These are phyloP conservation scores for Phyllosticta capitalensis DNA, from an alignment of 2,329 filamentous ascomycete genomes.

Conservation along the genomic window DNA sequence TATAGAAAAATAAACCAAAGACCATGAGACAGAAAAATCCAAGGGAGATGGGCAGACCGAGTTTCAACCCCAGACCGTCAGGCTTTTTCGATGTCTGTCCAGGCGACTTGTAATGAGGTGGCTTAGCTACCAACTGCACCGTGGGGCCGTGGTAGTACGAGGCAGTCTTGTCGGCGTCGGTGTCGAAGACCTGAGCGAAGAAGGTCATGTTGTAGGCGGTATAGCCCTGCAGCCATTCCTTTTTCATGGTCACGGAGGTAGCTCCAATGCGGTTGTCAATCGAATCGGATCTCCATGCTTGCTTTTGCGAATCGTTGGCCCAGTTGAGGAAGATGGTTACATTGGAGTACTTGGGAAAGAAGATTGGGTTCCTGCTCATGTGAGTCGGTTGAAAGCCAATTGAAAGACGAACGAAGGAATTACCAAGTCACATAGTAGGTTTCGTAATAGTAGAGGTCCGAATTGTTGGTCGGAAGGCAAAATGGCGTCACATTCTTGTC, in stretches of 20 bases:
- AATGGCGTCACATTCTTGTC: conserved; percentile 21
- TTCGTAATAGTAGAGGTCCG: conserved; percentile 26
- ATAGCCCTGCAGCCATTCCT: conserved; percentile 32
- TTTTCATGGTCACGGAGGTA: conserved; percentile 28
- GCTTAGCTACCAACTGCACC: conserved; percentile 26
- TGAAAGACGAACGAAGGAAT: conserved; percentile 10
- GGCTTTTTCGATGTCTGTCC: conserved; percentile 10
- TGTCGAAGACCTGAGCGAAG: conserved; percentile 23
- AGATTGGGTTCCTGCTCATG: conserved; percentile 14
- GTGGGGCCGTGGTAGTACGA: conserved; percentile 26
- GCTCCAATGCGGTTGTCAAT: conserved; percentile 31
- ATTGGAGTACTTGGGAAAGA: conserved; percentile 18
- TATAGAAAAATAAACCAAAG: conserved; percentile 31
- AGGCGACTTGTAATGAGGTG: conserved; percentile 26
- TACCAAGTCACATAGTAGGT: conserved; percentile 24
- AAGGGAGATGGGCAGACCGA: conserved; percentile 32
- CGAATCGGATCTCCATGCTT: conserved; percentile 28
- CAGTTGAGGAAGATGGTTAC: conserved; percentile 25
- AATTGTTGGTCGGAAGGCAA: conserved; percentile 26
- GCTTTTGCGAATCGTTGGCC: conserved; percentile 22
- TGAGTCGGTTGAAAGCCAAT: conserved; percentile 13
- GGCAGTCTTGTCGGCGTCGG: conserved; percentile 16
- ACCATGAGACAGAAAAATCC: conserved; percentile 28
- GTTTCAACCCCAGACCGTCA: conserved; percentile 10
- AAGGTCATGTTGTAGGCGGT: conserved; percentile 29